Evolutionary conservation across 306 rosid species (phyloP).

Genomic region (Trifolium subterraneum): DNA sequence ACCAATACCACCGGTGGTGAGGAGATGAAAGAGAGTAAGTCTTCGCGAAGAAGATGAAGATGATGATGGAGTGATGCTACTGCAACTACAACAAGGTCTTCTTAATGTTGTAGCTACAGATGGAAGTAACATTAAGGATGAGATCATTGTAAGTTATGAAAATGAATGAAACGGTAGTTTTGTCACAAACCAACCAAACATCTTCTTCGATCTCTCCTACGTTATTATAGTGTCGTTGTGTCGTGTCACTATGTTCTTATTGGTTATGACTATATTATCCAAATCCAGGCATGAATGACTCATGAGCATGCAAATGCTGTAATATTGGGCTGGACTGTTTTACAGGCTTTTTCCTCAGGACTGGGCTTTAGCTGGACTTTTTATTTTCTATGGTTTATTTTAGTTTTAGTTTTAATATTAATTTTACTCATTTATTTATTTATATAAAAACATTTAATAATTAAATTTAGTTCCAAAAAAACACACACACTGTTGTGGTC

Average conservation of each 20-base stretch:
- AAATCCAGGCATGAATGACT: too few species aligned
- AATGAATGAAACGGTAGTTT: neutral
- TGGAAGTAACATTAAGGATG: constrained; percentile 36
- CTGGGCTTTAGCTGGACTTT: too few species aligned
- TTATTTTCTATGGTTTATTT: too few species aligned
- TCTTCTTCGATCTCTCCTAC: neutral
- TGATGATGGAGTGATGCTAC: constrained; percentile 1
- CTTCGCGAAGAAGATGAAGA: constrained; percentile 37
- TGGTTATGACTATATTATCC: constrained; percentile 22
- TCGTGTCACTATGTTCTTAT: neutral
- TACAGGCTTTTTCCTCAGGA: too few species aligned
- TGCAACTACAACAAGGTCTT: neutral
- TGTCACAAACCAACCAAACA: neutral
- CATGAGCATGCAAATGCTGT: too few species aligned
- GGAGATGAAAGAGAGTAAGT: constrained; percentile 60
- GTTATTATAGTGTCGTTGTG: neutral
- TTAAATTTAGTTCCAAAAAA: too few species aligned
- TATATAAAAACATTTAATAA: too few species aligned
- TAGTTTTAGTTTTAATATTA: too few species aligned
- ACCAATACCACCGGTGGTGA: constrained; percentile 48
- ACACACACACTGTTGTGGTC: too few species aligned
- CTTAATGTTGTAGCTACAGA: constrained; percentile 4
- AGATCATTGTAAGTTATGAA: constrained; percentile 37
- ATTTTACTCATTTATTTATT: too few species aligned
- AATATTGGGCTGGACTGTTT: too few species aligned